These are phyloP conservation scores for Metschnikowia bowlesiae DNA, from an alignment of 805 yeast genomes.

Conservation along the genomic window DNA sequence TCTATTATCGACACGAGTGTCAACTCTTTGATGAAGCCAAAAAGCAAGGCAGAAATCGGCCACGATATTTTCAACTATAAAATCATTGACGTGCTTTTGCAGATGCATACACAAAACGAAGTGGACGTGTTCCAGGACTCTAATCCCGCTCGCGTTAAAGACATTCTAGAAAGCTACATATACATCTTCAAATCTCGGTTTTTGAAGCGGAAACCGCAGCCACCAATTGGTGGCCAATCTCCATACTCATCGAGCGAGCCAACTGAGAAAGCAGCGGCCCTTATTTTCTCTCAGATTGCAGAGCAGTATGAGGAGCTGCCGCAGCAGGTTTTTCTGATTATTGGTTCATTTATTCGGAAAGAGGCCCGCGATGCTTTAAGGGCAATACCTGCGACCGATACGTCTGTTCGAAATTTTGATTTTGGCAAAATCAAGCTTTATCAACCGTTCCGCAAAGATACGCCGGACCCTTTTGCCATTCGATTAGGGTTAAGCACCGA, in stretches of 20 bases:
- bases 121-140: constrained; percentile 8
- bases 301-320: not conserved
- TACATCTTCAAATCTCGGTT: constrained; percentile 8
- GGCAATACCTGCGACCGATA: not conserved
- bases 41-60: constrained; percentile 6
- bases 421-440: constrained; percentile 6
- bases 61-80: constrained; percentile 8
- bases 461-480: constrained; percentile 11
- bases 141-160: constrained; percentile 5
- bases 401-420: not conserved
- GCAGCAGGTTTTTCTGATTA: not conserved
- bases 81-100: constrained; percentile 7
- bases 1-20: constrained; percentile 1
- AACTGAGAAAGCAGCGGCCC: not conserved
- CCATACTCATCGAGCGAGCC: not conserved
- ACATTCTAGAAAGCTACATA: constrained; percentile 6
- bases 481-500: constrained; percentile 10
- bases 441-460: constrained; percentile 10
- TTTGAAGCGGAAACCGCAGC: not conserved
- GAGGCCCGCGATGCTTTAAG: not conserved
- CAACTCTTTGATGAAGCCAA: not conserved
- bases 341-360: not conserved
- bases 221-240: not conserved
- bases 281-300: not conserved
- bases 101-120: constrained; percentile 2